Conservation (phyloP, 768 basidiomycete genomes). For the Podaxis rugospora region DNA sequence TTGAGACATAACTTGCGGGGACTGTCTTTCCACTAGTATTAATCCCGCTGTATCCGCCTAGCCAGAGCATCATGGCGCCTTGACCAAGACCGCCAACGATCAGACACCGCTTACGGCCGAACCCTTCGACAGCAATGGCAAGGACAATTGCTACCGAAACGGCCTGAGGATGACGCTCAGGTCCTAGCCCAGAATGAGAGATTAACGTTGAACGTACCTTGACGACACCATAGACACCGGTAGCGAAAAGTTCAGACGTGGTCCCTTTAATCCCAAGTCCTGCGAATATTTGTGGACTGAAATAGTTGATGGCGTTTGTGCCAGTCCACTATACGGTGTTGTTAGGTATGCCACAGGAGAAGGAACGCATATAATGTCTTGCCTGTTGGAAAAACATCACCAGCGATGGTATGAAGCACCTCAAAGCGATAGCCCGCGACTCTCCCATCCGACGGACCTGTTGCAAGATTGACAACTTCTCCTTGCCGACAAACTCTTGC, state of each 20-base stretch:
- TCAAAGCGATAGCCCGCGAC: slow-evolving; percentile 35
- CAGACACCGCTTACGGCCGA: slow-evolving; percentile 46
- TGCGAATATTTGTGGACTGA: slow-evolving; percentile 46
- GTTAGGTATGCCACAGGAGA: background rate
- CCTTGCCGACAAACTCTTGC: slow-evolving; percentile 40
- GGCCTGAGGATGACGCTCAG: slow-evolving; percentile 22
- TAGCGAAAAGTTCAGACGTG: slow-evolving; percentile 42
- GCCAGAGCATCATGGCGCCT: slow-evolving; percentile 42
- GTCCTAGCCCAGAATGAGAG: background rate
- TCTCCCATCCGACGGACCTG: slow-evolving; percentile 42
- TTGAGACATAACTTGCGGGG: slow-evolving; percentile 38
- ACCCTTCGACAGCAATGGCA: slow-evolving; percentile 40
- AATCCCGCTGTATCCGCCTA: slow-evolving; percentile 35
- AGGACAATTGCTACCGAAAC: slow-evolving; percentile 35
- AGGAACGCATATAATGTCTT: background rate
- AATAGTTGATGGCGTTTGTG: slow-evolving; percentile 54
- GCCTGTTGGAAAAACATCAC: slow-evolving; percentile 42
- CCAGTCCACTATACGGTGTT: slow-evolving; percentile 38
- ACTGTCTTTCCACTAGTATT: slow-evolving; percentile 26
- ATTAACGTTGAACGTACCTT: slow-evolving; percentile 18
- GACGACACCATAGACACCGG: slow-evolving; percentile 38
- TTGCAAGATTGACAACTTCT: slow-evolving; percentile 25
- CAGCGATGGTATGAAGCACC: slow-evolving; percentile 40
- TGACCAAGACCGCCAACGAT: slow-evolving; percentile 48
- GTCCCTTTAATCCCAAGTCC: slow-evolving; percentile 41